Base-by-base conservation (phyloP, 2,329 filamentous ascomycete genomes). In the Zarea fungicola region DNA sequence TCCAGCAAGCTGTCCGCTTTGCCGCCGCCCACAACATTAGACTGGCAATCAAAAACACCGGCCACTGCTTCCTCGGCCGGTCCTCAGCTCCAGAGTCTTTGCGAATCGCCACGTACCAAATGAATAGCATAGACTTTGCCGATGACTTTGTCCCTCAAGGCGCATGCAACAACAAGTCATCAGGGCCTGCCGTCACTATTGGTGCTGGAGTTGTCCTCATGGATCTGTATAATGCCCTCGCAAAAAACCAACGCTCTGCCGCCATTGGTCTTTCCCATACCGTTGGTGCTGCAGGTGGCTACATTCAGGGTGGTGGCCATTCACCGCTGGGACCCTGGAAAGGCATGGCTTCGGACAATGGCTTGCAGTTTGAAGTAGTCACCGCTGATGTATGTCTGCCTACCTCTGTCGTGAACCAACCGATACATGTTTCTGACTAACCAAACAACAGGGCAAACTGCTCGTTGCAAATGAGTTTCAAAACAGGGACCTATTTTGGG, bases 401-500 rank as follows among this genome's bases (percentile, higher is more conserved):
- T n/a, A n/a, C n/a, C n/a, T n/a, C n/a, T n/a, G n/a, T n/a, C n/a
- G n/a, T n/a, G n/a, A n/a, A n/a, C n/a, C n/a, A n/a, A n/a, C n/a
- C n/a, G n/a, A n/a, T n/a, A n/a, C n/a, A n/a, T n/a, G n/a, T n/a
- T n/a, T n/a, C n/a, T n/a, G n/a, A 3, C 42, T 46, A 7, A 50
- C 36, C 35, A 4, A 2, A n/a, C 2, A 10, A 21, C 41, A 62
- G 55, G 60, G 65, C 6, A 53, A 56, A 6, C 54, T 62, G 21
- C 47, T 64, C 4, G 57, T 54, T 1, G 66, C 63, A 2, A 68
- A 67, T 43, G 54, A 59, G 26, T 64, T 58, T 10, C 56, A 68
- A 43, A 67, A 73, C 49, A 52, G 59, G 1, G 69, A 70, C 49
- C 59, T 74, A 3, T 75, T 70, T 57, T 72, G 65, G 63, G 71